phyloP scores from a whole-genome alignment of 2,329 filamentous ascomycete genomes.

The Calonectria leucothoes region DNA sequence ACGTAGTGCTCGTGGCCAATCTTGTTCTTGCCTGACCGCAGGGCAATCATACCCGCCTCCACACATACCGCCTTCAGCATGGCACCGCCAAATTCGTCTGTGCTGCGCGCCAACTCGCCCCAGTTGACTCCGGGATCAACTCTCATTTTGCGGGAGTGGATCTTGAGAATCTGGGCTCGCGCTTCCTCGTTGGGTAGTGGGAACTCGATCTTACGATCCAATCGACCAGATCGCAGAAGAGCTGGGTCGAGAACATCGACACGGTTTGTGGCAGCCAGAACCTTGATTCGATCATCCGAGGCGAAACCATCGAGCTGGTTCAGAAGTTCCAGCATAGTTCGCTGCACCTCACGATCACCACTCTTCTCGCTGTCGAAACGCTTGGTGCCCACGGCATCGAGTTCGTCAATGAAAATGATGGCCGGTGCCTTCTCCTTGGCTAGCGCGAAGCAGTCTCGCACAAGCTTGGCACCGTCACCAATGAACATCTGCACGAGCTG shows the following conservation, averaged over 20 bases:
- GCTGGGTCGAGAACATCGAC: slow-evolving; percentile 95
- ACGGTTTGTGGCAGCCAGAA: slow-evolving; percentile 93
- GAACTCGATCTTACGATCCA: slow-evolving; percentile 98
- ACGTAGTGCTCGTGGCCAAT: slow-evolving; percentile 99
- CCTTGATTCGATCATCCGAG: slow-evolving; percentile 96
- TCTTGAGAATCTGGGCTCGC: slow-evolving; percentile 94
- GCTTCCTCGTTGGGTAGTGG: slow-evolving; percentile 98
- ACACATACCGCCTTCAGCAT: slow-evolving; percentile 99
- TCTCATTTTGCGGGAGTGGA: slow-evolving; percentile 98
- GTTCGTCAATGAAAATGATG: slow-evolving; percentile 99
- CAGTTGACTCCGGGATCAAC: slow-evolving; percentile 95
- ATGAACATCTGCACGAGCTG: slow-evolving; percentile 99
- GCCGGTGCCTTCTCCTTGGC: slow-evolving; percentile 99
- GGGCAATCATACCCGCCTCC: slow-evolving; percentile 98
- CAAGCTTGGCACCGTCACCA: slow-evolving; percentile 96
- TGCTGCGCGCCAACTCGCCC: slow-evolving; percentile 93
- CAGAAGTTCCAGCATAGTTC: slow-evolving; percentile 98
- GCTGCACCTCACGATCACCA: slow-evolving; percentile 96
- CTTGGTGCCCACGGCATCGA: slow-evolving; percentile 98
- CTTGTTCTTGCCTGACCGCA: slow-evolving; percentile 94
- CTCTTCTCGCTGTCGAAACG: slow-evolving; percentile 99
- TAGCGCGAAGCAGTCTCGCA: slow-evolving; percentile 95
- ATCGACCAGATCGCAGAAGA: slow-evolving; percentile 87
- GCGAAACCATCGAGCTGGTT: slow-evolving; percentile 99
- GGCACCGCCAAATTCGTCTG: slow-evolving; percentile 97